phyloP scores from a whole-genome alignment of 2,329 filamentous ascomycete genomes.

The Colletotrichum caudatum region DNA sequence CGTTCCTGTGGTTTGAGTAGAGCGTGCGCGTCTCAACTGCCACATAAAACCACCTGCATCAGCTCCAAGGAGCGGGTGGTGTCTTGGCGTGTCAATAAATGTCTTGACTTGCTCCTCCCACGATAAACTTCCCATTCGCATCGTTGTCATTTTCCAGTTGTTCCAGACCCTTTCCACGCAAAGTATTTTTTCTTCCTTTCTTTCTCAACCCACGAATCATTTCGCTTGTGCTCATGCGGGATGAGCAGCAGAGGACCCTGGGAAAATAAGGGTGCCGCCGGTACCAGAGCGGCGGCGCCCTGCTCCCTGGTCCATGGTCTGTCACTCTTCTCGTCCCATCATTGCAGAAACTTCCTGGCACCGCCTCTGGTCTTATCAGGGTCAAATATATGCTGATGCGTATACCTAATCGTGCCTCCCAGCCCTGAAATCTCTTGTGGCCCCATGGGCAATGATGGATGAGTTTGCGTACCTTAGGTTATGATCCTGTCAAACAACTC shows the following conservation, averaged over 20 bases:
- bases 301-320: background rate
- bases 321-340: background rate
- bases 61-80: background rate
- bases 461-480: constrained; percentile 13
- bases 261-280: background rate
- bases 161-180: background rate
- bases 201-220: background rate
- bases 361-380: background rate
- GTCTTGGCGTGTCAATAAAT: background rate
- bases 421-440: constrained; percentile 15
- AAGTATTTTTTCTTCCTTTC: background rate
- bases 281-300: background rate
- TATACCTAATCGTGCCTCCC: background rate
- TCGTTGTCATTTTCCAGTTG: background rate
- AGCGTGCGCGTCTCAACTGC: background rate
- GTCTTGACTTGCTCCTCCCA: background rate
- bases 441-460: constrained; percentile 16
- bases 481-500: constrained; percentile 30
- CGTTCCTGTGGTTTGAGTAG: background rate
- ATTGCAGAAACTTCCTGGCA: constrained; percentile 7
- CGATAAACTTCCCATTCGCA: too few relatives aligned
- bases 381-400: background rate
- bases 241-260: background rate
- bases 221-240: background rate
- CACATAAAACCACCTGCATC: background rate